These are phyloP conservation scores for Melanopsichium pennsylvanicum DNA, from an alignment of 1,284 basidiomycete genomes.

Conservation along the genomic window DNA sequence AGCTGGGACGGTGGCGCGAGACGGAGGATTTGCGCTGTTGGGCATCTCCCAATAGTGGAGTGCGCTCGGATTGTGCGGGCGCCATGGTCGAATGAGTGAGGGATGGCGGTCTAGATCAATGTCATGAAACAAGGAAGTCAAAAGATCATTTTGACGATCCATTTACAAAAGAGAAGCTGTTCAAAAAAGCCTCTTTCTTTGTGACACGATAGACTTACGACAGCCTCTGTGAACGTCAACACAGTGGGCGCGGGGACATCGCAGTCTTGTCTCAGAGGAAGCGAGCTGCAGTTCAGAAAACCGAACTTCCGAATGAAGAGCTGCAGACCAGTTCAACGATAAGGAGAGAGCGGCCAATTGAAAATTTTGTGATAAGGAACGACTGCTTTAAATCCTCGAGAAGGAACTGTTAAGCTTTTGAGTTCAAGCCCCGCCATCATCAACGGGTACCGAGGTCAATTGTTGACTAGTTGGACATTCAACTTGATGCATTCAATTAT, in stretches of 20 bases:
- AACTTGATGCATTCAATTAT: neutral
- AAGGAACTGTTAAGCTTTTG: no score
- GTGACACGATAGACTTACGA: neutral
- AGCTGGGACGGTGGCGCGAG: conserved; percentile 42
- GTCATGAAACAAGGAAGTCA: conserved; percentile 3
- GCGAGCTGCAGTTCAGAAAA: neutral
- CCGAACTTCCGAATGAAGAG: neutral
- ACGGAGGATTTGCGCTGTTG: conserved; percentile 23
- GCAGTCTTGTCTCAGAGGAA: neutral
- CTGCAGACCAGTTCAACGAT: neutral
- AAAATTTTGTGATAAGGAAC: neutral
- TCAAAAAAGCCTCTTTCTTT: no score
- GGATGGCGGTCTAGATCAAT: neutral
- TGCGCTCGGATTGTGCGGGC: conserved; percentile 40
- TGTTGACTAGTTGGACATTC: no score
- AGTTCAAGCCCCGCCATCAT: no score
- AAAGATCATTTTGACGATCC: no score
- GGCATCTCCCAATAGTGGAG: conserved; percentile 44
- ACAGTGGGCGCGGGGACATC: neutral
- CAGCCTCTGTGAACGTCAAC: neutral
- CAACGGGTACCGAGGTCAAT: no score
- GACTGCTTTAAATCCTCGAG: no score
- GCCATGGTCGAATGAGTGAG: conserved; percentile 12
- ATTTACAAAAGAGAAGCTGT: no score
- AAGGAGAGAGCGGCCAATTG: neutral